Percentiles rank a stretch among this genome's conserved stretches.
Conservation (phyloP, 2,329 filamentous ascomycete species). For the Fusarium nematophilum region DNA sequence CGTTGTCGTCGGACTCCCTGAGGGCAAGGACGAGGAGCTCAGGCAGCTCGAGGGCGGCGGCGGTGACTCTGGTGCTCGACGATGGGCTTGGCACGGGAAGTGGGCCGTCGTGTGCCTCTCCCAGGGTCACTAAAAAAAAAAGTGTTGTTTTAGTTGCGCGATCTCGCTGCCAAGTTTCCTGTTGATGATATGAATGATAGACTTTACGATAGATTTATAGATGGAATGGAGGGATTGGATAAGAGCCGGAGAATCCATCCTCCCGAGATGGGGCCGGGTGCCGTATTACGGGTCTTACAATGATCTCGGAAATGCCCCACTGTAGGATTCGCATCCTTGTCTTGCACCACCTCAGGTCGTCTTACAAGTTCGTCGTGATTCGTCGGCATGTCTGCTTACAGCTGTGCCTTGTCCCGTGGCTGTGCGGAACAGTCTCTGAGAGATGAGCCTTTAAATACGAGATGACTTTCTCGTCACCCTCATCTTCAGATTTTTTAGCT, state of each 20-base stretch:
- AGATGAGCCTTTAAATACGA: background rate
- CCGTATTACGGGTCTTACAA: background rate
- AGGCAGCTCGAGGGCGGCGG: conserved; percentile 75
- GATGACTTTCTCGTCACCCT: background rate
- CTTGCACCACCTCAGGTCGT: background rate
- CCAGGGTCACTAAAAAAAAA: conserved; percentile 43
- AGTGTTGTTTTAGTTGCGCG: background rate
- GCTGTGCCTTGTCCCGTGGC: background rate
- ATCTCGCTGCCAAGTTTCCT: background rate
- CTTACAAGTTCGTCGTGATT: conserved; percentile 1
- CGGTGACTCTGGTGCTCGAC: conserved; percentile 75
- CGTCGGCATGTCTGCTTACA: background rate
- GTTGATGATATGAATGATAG: conserved; percentile 22
- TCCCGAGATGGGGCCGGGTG: background rate
- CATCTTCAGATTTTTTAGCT: background rate
- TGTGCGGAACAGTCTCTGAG: background rate
- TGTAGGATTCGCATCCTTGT: background rate
- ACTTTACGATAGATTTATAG: conserved; percentile 24
- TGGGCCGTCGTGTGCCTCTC: conserved; percentile 85
- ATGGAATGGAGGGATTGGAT: conserved; percentile 4
- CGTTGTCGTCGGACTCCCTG: conserved; percentile 87
- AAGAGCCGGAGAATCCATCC: background rate
- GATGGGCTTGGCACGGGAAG: conserved; percentile 96
- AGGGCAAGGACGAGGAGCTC: conserved; percentile 86
- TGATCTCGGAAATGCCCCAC: conserved; percentile 15